Evolutionary conservation across 148 eudicot genomes (phyloP), one percentile per base, ranked within the genome.

Genomic region (Heliosperma pusillum): DNA sequence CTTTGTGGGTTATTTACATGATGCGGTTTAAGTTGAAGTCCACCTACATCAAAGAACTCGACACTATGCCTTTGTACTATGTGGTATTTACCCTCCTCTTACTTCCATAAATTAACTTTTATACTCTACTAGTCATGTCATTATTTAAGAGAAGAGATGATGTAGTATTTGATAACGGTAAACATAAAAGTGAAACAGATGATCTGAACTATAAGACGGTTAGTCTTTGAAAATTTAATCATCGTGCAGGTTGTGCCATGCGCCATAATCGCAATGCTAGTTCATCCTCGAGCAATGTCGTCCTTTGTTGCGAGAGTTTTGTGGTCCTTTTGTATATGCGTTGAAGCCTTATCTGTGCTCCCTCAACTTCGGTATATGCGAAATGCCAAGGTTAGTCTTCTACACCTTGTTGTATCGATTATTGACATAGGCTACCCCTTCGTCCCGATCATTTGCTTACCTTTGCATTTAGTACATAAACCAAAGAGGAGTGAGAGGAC

Each of bases 1-100:
- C 98, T 7, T 24, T 86, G 29, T 93, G 98, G 98, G 91, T 93
- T 27, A 79, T 93, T 27, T 93, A 91, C 79, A 93, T 93, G 98
- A 89, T 93, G 10, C 88, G 90, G 24, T 87, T 88, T 86, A 93
- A 86, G 84, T 76, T 93, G 66, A 89, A 86, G n/a, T 78, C 88
- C 12, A 83, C 91, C 47, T 91, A 93, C 74, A 82, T 71, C 42
- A 79, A 79, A 29, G 95, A 91, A 56, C 79, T 88, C 10, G 98
- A 93, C 82, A 87, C 74, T 70, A 56, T 93, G 77, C 85, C 91
- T 45, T 70, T 81, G 11, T 87, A 85, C 66, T 87, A 83, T 84
- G 74, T 89, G 97, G 98, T 93, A 85, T 77, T 20, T 8, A 22
- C 21, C 13, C 4, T 10, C n/a, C n/a, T n/a, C n/a, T n/a, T n/a